A percentile compares a stretch with the other conserved stretches of the same genome.
Evolutionary conservation across 345 rosid genomes (phyloP).

Genomic region (Angophora floribunda): DNA sequence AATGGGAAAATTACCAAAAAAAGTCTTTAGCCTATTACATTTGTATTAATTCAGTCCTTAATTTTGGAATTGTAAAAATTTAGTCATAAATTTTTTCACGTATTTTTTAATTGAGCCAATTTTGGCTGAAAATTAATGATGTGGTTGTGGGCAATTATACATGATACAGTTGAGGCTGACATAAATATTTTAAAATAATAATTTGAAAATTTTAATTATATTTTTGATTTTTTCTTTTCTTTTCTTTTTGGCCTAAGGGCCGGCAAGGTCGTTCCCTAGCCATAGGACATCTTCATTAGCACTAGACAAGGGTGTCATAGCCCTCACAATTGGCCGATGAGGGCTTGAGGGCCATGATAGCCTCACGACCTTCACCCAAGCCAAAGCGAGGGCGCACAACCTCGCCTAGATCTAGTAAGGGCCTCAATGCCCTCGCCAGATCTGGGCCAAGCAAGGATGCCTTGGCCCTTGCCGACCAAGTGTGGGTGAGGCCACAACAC

Average conservation of each 20-base stretch:
- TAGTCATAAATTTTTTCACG: no score
- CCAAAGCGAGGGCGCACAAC: background rate
- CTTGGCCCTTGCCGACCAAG: background rate
- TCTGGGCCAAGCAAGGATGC: background rate
- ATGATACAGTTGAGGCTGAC: fast-evolving
- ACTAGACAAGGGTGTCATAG: background rate
- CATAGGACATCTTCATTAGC: background rate
- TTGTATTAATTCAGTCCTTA: no score
- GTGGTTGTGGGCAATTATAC: background rate
- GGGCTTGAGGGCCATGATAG: background rate
- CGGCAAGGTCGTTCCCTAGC: background rate
- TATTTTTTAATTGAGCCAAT: no score
- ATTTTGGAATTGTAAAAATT: no score
- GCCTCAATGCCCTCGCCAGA: background rate
- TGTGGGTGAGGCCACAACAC: no score
- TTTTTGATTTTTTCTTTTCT: no score
- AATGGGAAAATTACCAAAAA: background rate
- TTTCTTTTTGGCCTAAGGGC: background rate
- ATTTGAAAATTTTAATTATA: no score
- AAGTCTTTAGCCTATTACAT: no score
- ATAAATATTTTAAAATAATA: no score
- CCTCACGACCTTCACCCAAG: background rate
- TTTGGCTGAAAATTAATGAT: no score
- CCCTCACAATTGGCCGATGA: background rate
- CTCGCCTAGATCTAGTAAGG: background rate